A percentile compares a stretch with the other conserved stretches of the same genome.
These are phyloP conservation scores for Jatropha curcas DNA, from an alignment of 345 rosid species.

Conservation along the genomic window DNA sequence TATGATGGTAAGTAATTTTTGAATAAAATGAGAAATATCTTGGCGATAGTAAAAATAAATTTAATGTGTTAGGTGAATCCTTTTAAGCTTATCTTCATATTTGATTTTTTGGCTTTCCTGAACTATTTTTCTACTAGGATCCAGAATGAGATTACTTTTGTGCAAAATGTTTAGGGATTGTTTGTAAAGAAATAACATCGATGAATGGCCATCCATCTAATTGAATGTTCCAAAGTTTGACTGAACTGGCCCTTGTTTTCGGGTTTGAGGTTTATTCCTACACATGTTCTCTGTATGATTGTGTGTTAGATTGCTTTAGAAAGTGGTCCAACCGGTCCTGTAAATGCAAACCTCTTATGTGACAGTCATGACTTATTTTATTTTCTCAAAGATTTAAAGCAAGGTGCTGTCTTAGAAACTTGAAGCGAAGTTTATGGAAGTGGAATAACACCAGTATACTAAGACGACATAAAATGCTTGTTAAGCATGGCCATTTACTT, in stretches of 20 bases:
- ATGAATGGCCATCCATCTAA: not conserved
- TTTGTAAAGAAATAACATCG: not conserved
- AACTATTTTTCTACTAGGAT: too few relatives aligned
- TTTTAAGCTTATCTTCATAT: not conserved
- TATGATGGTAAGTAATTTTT: constrained; percentile 70
- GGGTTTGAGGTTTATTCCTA: not conserved
- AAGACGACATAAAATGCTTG: too few relatives aligned
- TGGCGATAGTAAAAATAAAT: not conserved
- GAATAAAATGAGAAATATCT: not conserved
- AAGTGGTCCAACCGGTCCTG: not conserved
- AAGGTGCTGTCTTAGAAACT: not conserved
- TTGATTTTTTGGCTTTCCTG: not conserved
- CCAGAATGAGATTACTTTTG: not conserved
- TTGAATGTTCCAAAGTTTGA: not conserved
- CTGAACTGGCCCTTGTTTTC: not conserved
- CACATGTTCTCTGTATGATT: not conserved
- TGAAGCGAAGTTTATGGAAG: not conserved
- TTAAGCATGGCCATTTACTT: too few relatives aligned
- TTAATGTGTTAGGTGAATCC: not conserved
- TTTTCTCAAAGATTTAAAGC: not conserved
- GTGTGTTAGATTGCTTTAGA: not conserved
- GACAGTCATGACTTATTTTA: not conserved
- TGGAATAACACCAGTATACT: not conserved
- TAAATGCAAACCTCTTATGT: not conserved
- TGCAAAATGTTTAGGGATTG: not conserved